A percentile compares a stretch with the other conserved stretches of the same genome.
Evolutionary conservation across 257 asterid species (phyloP).

Genomic region (Primulina eburnea): DNA sequence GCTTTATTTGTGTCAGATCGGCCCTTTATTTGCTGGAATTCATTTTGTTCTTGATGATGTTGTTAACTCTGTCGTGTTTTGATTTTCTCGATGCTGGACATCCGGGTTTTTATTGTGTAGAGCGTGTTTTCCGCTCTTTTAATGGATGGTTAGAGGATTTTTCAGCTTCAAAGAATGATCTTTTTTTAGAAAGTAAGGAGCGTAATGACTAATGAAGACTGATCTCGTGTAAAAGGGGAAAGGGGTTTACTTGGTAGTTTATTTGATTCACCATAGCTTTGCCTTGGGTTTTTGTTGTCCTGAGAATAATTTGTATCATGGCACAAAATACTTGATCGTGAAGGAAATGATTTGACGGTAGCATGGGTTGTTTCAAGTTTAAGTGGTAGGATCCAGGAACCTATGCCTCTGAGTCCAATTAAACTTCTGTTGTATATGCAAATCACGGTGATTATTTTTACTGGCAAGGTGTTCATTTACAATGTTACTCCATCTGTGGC

Average conservation of each 20-base stretch:
- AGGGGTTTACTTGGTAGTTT: background rate
- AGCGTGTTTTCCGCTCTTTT: constrained; percentile 13
- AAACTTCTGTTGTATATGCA: background rate
- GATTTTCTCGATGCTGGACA: constrained; percentile 5
- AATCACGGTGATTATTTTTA: constrained; percentile 9
- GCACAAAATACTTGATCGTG: constrained; percentile 8
- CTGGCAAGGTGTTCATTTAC: constrained; percentile 1
- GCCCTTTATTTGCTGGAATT: background rate
- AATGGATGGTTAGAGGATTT: background rate
- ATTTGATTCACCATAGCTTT: constrained; percentile 13
- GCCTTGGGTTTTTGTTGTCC: constrained; percentile 11
- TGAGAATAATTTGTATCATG: constrained; percentile 16
- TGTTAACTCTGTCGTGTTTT: background rate
- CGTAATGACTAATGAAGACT: constrained; percentile 11
- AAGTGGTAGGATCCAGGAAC: constrained; percentile 20
- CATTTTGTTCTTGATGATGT: background rate
- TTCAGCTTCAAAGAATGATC: background rate
- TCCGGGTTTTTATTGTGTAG: constrained; percentile 1
- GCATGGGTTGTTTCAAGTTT: background rate
- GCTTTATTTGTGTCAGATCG: constrained; percentile 30
- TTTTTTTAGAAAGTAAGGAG: constrained; percentile 12
- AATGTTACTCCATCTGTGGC: background rate
- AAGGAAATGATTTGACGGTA: background rate
- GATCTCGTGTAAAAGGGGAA: background rate
- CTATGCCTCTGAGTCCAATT: background rate